A percentile compares a stretch with the other conserved stretches of the same genome.
Conservation (phyloP, 2,329 filamentous ascomycete genomes). For the Botrytis medusae region DNA sequence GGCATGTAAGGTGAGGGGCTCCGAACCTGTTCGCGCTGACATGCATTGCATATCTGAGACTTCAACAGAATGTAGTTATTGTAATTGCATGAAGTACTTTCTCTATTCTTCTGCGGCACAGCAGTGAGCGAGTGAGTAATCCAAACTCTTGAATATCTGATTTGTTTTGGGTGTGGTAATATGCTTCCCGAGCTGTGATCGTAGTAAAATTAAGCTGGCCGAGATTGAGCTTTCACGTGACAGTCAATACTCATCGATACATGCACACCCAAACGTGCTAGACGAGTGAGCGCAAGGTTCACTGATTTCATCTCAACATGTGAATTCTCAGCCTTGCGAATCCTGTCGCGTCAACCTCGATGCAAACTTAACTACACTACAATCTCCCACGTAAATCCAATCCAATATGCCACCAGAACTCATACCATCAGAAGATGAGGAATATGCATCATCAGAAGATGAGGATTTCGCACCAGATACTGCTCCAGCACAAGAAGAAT, state of each 20-base stretch:
- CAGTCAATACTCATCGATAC: neutral
- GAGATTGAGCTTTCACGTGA: neutral
- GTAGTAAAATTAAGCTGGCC: neutral
- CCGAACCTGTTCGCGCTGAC: neutral
- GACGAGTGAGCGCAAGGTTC: neutral
- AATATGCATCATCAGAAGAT: constrained; percentile 70
- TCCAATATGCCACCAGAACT: constrained; percentile 37
- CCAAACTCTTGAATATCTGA: neutral
- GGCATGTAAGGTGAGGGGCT: constrained; percentile 1
- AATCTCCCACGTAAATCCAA: neutral
- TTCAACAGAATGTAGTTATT: neutral
- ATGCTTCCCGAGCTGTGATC: neutral
- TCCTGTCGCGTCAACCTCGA: constrained; percentile 3
- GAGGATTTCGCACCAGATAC: constrained; percentile 69
- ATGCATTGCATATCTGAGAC: constrained; percentile 14
- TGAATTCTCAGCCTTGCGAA: constrained; percentile 17
- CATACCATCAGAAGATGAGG: constrained; percentile 43
- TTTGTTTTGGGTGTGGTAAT: neutral
- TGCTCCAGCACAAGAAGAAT: constrained; percentile 46
- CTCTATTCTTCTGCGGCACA: neutral
- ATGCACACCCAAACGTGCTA: neutral
- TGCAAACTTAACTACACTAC: neutral
- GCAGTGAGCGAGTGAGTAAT: neutral
- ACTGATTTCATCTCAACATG: neutral
- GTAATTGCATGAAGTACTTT: neutral